Percentiles rank a stretch among this genome's conserved stretches.
Evolutionary conservation across 2,329 filamentous ascomycete species (phyloP).

Genomic region (Colletotrichum chlorophyti): DNA sequence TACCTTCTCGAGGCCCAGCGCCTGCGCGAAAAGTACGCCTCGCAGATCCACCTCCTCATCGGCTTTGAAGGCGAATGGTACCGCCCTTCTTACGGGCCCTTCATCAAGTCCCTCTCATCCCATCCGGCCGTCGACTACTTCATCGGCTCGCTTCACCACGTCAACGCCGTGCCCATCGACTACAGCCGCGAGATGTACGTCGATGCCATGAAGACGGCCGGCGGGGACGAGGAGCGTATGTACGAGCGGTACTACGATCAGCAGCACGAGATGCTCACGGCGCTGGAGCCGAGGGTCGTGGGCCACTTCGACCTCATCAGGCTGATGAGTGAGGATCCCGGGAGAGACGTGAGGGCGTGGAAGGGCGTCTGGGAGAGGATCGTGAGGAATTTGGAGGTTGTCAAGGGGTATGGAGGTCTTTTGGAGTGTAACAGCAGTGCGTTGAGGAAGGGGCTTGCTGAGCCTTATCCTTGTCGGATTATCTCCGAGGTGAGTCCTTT

Average conservation of each 20-base stretch:
- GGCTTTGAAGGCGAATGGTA: constrained; percentile 97
- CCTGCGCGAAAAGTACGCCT: constrained; percentile 73
- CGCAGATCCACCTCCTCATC: constrained; percentile 79
- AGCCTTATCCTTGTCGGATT: constrained; percentile 84
- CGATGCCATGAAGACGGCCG: constrained; percentile 59
- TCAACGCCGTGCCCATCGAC: constrained; percentile 86
- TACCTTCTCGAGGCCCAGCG: constrained; percentile 80
- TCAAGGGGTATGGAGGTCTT: constrained; percentile 78
- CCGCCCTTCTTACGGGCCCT: constrained; percentile 64
- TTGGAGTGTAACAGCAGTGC: constrained; percentile 90
- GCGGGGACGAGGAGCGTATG: constrained; percentile 71
- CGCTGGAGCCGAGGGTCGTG: constrained; percentile 77
- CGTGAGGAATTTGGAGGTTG: constrained; percentile 74
- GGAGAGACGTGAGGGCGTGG: constrained; percentile 64
- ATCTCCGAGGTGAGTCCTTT: constrained; percentile 72
- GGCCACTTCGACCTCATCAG: constrained; percentile 95
- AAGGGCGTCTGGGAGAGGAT: constrained; percentile 76
- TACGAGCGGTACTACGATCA: constrained; percentile 88
- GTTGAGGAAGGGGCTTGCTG: constrained; percentile 85
- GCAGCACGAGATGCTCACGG: constrained; percentile 80
- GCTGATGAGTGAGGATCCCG: constrained; percentile 75
- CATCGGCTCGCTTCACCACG: constrained; percentile 91
- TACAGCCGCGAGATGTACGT: constrained; percentile 75
- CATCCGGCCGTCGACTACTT: constrained; percentile 83
- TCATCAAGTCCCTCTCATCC: constrained; percentile 65